phyloP scores from a whole-genome alignment of 495 filamentous ascomycete species.

The Talaromyces proteolyticus region DNA sequence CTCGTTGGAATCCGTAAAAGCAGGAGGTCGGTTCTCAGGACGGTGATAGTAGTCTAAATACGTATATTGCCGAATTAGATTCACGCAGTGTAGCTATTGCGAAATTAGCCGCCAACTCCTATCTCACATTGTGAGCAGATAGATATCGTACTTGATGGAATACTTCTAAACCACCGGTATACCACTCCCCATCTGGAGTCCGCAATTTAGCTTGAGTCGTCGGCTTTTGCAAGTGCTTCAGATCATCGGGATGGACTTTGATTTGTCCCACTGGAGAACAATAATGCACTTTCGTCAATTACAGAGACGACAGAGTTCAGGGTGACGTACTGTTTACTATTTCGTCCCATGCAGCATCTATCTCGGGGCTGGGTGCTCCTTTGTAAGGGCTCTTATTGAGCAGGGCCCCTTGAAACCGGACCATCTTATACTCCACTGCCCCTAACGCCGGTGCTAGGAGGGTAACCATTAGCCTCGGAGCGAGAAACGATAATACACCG shows the following conservation, averaged over 20 bases:
- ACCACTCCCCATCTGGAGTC: neutral
- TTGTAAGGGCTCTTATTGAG: neutral
- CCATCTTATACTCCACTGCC: neutral
- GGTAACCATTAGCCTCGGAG: neutral
- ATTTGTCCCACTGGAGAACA: neutral
- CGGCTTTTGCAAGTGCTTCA: neutral
- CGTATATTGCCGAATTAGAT: neutral
- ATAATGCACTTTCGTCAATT: neutral
- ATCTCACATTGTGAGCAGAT: neutral
- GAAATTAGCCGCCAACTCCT: neutral
- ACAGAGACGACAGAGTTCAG: neutral
- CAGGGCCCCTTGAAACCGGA: neutral
- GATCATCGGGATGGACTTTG: neutral
- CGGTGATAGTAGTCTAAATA: neutral
- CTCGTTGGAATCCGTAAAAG: neutral
- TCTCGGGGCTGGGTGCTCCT: neutral
- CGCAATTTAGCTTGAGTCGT: neutral
- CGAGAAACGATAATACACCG: too few species aligned
- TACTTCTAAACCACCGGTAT: neutral
- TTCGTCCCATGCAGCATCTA: neutral
- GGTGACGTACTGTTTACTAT: neutral
- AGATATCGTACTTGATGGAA: neutral
- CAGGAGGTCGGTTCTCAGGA: neutral
- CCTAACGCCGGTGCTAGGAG: neutral
- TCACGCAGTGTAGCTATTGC: neutral